phyloP scores from a whole-genome alignment of 371 early-diverging fungal genomes.

The Mucor plumbeus region DNA sequence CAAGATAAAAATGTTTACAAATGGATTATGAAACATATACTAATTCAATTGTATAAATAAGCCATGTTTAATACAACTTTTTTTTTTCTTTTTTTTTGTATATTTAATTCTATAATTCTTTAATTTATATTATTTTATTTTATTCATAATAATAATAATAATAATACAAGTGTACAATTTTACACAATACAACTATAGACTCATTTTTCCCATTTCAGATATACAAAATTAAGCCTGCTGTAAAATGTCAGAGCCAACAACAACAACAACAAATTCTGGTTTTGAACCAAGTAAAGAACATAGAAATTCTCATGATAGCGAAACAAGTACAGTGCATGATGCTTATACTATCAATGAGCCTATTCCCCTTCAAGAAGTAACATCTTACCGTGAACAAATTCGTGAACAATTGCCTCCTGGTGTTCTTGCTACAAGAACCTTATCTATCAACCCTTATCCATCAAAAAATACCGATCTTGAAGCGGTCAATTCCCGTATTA shows the following conservation, averaged over 20 bases:
- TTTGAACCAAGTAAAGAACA: neutral
- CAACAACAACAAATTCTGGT: neutral
- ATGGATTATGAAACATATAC: neutral
- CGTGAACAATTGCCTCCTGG: slow-evolving; percentile 35
- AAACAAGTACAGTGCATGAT: slow-evolving; percentile 24
- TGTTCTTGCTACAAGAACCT: slow-evolving; percentile 25
- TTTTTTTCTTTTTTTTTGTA: no score
- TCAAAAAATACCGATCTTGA: slow-evolving; percentile 25
- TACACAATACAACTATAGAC: neutral
- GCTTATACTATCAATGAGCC: slow-evolving; percentile 24
- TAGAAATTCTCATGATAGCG: slow-evolving; percentile 15
- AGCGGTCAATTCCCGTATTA: slow-evolving; percentile 16
- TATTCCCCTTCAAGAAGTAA: slow-evolving; percentile 25
- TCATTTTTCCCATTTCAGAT: neutral
- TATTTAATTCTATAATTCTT: no score
- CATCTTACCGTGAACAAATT: slow-evolving; percentile 24
- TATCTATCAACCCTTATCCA: slow-evolving; percentile 27
- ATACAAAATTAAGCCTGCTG: neutral
- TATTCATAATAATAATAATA: neutral
- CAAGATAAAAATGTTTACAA: neutral
- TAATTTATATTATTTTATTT: neutral
- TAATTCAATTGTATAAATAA: slow-evolving; percentile 1
- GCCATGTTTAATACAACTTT: neutral
- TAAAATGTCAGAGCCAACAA: slow-evolving; percentile 5
- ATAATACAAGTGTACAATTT: neutral